phyloP scores from a whole-genome alignment of 176 grass and related monocot species.

The Metroxylon sagu region DNA sequence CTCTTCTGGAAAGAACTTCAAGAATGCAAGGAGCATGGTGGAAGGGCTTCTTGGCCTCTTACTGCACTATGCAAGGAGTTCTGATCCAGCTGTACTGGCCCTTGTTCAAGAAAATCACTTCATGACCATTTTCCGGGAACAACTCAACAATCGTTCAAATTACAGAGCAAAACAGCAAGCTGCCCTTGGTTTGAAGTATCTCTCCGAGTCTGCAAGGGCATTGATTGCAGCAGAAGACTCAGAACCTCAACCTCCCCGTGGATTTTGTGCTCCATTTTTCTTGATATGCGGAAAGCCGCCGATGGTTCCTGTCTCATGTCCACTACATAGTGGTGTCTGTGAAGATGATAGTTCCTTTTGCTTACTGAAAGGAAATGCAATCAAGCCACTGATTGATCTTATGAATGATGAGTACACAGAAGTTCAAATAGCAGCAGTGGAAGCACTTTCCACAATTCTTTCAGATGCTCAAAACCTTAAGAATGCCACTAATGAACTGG shows the following conservation, averaged over 20 bases:
- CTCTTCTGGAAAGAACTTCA: constrained; percentile 1
- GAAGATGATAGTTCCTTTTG: constrained; percentile 7
- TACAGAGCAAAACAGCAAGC: constrained; percentile 6
- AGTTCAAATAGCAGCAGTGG: constrained; percentile 14
- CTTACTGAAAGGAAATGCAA: constrained; percentile 14
- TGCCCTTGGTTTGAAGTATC: constrained; percentile 14
- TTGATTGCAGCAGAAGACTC: neutral
- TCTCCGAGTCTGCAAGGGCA: constrained; percentile 1
- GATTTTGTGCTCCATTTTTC: constrained; percentile 6
- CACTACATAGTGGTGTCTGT: constrained; percentile 3
- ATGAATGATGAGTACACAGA: constrained; percentile 1
- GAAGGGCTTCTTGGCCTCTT: constrained; percentile 10
- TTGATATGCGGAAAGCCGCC: constrained; percentile 1
- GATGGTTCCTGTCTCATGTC: constrained; percentile 11
- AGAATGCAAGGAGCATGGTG: neutral
- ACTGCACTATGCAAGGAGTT: constrained; percentile 13
- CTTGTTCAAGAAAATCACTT: constrained; percentile 8
- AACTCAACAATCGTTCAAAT: neutral
- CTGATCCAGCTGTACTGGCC: constrained; percentile 1
- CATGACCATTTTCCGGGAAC: constrained; percentile 4
- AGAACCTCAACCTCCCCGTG: constrained; percentile 7
- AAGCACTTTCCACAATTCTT: constrained; percentile 10
- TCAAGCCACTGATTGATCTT: constrained; percentile 6
- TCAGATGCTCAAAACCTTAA: constrained; percentile 12
- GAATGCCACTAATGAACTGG: constrained; percentile 10